A percentile compares a stretch with the other conserved stretches of the same genome.
Conservation (phyloP, 306 rosid genomes). For the Prunus mume region DNA sequence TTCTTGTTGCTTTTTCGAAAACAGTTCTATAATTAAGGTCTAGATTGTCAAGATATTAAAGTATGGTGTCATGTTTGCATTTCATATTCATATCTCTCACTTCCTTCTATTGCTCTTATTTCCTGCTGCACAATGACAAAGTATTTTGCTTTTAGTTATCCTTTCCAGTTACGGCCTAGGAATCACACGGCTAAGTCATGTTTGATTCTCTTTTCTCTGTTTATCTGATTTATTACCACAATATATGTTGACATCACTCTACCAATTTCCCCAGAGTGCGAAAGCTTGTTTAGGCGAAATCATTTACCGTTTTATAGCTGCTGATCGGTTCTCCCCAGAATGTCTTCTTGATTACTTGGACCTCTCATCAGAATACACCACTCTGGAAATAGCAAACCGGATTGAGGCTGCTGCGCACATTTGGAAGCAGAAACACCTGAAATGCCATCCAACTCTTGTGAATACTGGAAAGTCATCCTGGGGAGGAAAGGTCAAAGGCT, state of each 20-base stretch:
- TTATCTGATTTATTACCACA: not conserved
- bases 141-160: not conserved
- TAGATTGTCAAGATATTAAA: not conserved
- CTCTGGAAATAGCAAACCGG: slow-evolving; percentile 46
- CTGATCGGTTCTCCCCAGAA: slow-evolving; percentile 44
- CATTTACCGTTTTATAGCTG: slow-evolving; percentile 27
- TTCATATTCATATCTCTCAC: not conserved
- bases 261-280: slow-evolving; percentile 31
- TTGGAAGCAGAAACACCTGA: slow-evolving; percentile 41
- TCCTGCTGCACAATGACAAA: not conserved
- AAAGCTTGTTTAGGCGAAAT: slow-evolving; percentile 37
- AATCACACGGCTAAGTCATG: not conserved
- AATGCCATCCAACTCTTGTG: slow-evolving; percentile 6
- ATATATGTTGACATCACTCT: not conserved
- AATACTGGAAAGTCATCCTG: slow-evolving; percentile 39
- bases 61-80: not conserved
- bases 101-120: not conserved
- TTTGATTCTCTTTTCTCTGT: not conserved
- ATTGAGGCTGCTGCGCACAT: slow-evolving; percentile 47
- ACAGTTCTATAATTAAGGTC: not conserved
- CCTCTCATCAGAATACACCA: slow-evolving; percentile 42
- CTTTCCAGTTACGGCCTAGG: not conserved
- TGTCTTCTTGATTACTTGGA: slow-evolving; percentile 46
- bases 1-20: not conserved
- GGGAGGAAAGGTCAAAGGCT: slow-evolving; percentile 44